These are phyloP conservation scores for Dryas octopetala DNA, from an alignment of 306 rosid species.

Conservation along the genomic window DNA sequence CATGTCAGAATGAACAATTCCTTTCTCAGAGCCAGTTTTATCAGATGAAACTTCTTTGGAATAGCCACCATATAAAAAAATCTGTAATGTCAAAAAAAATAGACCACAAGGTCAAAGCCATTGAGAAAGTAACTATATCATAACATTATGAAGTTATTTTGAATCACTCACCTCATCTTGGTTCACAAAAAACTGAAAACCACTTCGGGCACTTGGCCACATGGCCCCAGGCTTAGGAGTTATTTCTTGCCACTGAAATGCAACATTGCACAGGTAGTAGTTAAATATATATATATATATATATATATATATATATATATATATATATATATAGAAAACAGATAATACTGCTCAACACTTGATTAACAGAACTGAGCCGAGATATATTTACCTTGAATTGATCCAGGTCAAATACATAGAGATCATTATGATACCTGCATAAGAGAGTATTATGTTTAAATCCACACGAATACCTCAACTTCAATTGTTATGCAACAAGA, in stretches of 20 bases:
- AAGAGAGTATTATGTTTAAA: slow-evolving; percentile 10
- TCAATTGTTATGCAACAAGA: not conserved
- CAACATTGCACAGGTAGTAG: slow-evolving; percentile 26
- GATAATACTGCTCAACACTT: slow-evolving; percentile 1
- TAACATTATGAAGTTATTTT: not conserved
- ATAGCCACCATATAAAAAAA: slow-evolving; percentile 94
- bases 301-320: not conserved
- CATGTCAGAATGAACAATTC: slow-evolving; percentile 87
- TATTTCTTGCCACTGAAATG: slow-evolving; percentile 92
- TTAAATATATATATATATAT: not conserved
- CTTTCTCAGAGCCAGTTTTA: slow-evolving; percentile 73
- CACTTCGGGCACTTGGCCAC: slow-evolving; percentile 98
- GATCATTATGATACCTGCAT: slow-evolving; percentile 89
- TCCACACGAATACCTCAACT: not conserved
- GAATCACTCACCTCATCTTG: slow-evolving; percentile 83
- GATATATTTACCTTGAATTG: slow-evolving; percentile 70
- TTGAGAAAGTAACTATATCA: not conserved
- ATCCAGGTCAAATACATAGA: slow-evolving; percentile 91
- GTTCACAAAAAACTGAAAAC: slow-evolving; percentile 86
- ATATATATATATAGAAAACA: not conserved
- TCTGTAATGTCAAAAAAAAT: slow-evolving; percentile 48
- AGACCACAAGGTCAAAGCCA: not conserved
- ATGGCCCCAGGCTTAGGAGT: slow-evolving; percentile 90
- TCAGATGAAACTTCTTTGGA: slow-evolving; percentile 90
- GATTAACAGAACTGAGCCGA: slow-evolving; percentile 15